phyloP scores from a whole-genome alignment of 257 asterid species.

The Nicotiana benthamiana region DNA sequence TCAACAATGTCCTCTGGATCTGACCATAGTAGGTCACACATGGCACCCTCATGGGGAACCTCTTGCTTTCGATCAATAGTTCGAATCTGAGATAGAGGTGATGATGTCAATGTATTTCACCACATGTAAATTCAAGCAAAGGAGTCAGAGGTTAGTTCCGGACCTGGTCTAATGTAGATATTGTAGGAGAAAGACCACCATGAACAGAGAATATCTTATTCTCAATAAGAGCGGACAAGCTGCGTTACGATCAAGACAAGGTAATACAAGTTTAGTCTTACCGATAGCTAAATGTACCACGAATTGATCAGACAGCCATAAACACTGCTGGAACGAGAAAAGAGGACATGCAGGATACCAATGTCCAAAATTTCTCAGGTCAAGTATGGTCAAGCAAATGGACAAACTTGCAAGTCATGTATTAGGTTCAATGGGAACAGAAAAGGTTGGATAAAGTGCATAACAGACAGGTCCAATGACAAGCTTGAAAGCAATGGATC shows the following conservation, averaged over 20 bases:
- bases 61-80: constrained; percentile 94
- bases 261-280: constrained; percentile 10
- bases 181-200: constrained; percentile 93
- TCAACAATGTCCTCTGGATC: constrained; percentile 96
- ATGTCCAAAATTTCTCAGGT: neutral
- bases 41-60: constrained; percentile 97
- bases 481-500: neutral
- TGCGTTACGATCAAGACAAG: constrained; percentile 26
- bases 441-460: neutral
- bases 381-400: neutral
- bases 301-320: neutral
- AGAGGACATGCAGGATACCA: neutral
- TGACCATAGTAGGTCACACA: constrained; percentile 99
- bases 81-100: constrained; percentile 52
- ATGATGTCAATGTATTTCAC: constrained; percentile 10
- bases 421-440: neutral
- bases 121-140: neutral
- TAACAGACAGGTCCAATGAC: neutral
- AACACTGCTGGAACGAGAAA: neutral
- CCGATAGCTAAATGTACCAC: neutral
- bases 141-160: constrained; percentile 6
- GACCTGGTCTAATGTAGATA: constrained; percentile 92
- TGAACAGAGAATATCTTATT: constrained; percentile 90
- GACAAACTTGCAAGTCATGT: neutral
- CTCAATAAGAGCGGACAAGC: constrained; percentile 92